Conservation (phyloP, 176 grass and related monocot genomes). For the Oryza glaberrima region DNA sequence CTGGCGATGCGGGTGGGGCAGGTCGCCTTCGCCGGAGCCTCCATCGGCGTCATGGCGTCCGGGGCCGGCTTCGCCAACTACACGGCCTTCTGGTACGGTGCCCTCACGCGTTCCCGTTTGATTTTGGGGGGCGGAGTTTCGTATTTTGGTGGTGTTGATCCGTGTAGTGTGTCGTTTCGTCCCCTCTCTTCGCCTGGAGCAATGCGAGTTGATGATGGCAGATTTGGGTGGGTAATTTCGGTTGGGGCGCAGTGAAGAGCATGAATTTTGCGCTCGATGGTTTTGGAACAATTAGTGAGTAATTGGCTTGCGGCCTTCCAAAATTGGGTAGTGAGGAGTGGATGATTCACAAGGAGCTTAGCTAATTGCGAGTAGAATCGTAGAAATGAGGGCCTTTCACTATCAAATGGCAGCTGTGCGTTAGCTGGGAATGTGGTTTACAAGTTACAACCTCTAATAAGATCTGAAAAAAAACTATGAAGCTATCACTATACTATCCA, state of each 20-base stretch:
- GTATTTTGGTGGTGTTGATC: not conserved
- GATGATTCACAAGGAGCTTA: not conserved
- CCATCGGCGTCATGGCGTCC: conserved; percentile 70
- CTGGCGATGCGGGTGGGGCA: conserved; percentile 76
- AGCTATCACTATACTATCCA: not conserved
- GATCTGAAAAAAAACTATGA: not conserved
- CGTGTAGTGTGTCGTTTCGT: no score
- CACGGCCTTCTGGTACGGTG: conserved; percentile 85
- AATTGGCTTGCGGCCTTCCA: not conserved
- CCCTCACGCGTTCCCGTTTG: not conserved
- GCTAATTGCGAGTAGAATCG: not conserved
- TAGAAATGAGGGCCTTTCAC: not conserved
- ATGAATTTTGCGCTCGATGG: not conserved
- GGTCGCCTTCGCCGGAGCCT: conserved; percentile 73
- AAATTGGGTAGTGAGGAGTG: not conserved
- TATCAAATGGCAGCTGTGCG: not conserved
- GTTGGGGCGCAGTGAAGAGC: not conserved
- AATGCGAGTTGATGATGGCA: conserved; percentile 16
- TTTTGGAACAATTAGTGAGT: not conserved
- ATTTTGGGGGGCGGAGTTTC: not conserved
- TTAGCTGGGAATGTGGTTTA: not conserved
- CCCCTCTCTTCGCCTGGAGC: not conserved
- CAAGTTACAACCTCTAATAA: not conserved
- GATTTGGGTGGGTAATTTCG: not conserved
- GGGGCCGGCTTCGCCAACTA: conserved; percentile 76